Percentiles rank a stretch among this genome's conserved stretches.
Conservation (phyloP, 1,284 basidiomycete genomes). For the Leccinum brunneo-olivaceum region DNA sequence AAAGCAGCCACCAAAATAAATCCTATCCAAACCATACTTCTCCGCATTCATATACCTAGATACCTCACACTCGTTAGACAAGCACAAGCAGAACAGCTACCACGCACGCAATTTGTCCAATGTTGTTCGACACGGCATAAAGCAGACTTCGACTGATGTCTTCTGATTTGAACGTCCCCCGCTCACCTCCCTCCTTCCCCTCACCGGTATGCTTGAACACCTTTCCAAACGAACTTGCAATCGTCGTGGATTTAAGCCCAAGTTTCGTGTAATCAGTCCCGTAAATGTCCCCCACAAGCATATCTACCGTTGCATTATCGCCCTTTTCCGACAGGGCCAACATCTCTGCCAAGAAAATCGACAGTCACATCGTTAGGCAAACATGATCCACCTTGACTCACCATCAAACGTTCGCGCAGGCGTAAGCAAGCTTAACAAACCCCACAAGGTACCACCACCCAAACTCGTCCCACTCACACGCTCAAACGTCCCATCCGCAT, state of each 20-base stretch:
- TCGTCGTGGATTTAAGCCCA: constrained; percentile 95
- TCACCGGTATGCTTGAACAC: constrained; percentile 88
- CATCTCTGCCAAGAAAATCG: constrained; percentile 69
- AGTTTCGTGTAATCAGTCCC: constrained; percentile 91
- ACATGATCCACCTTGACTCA: constrained; percentile 35
- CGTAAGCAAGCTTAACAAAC: constrained; percentile 87
- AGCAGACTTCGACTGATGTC: constrained; percentile 93
- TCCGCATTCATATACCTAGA: constrained; percentile 98
- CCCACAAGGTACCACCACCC: constrained; percentile 99
- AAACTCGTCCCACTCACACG: constrained; percentile 95
- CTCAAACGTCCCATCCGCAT: constrained; percentile 92
- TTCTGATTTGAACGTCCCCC: constrained; percentile 68
- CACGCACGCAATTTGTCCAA: constrained; percentile 97
- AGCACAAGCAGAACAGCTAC: constrained; percentile 14
- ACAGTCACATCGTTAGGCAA: constrained; percentile 4
- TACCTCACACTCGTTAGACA: too few species aligned
- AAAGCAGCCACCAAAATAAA: constrained; percentile 99
- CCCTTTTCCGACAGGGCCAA: constrained; percentile 87
- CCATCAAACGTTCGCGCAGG: constrained; percentile 96
- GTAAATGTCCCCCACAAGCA: constrained; percentile 99
- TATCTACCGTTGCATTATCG: constrained; percentile 92
- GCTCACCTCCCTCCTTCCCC: constrained; percentile 44
- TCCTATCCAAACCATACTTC: constrained; percentile 94
- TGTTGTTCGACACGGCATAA: constrained; percentile 98
- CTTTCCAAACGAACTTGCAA: constrained; percentile 97